Conservation (phyloP, 2,329 filamentous ascomycete species). For the Claviceps sp. region DNA sequence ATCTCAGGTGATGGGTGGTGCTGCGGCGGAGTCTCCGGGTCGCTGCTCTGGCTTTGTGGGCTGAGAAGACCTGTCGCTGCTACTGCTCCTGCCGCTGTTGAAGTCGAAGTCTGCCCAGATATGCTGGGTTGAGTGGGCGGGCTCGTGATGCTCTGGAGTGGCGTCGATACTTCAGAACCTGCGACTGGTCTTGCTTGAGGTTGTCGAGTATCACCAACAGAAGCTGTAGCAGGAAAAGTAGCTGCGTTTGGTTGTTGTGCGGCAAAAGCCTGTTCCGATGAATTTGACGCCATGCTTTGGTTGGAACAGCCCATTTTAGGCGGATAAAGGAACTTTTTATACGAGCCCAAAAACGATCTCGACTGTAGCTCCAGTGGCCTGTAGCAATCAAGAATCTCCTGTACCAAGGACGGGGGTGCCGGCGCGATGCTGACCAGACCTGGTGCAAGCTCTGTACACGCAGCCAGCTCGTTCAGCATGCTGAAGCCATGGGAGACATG, state of each 20-base stretch:
- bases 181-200: background rate
- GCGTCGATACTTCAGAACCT: background rate
- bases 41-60: constrained; percentile 20
- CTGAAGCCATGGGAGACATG: constrained; percentile 27
- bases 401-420: constrained; percentile 22
- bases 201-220: background rate
- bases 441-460: constrained; percentile 22
- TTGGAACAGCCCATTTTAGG: constrained; percentile 4
- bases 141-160: constrained; percentile 7
- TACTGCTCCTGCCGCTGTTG: background rate
- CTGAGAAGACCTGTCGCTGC: constrained; percentile 15
- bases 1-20: constrained; percentile 9
- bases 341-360: constrained; percentile 25
- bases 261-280: background rate
- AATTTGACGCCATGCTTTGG: background rate
- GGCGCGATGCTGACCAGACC: constrained; percentile 24
- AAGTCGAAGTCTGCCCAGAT: constrained; percentile 9
- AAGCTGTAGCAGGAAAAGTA: background rate
- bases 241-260: background rate
- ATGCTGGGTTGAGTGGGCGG: constrained; percentile 16
- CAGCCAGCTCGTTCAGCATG: constrained; percentile 25
- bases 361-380: constrained; percentile 26
- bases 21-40: constrained; percentile 11
- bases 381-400: constrained; percentile 26
- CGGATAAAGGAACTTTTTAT: constrained; percentile 21